phyloP scores from a whole-genome alignment of 805 yeast genomes.

The Yarrowia yakushimensis region DNA sequence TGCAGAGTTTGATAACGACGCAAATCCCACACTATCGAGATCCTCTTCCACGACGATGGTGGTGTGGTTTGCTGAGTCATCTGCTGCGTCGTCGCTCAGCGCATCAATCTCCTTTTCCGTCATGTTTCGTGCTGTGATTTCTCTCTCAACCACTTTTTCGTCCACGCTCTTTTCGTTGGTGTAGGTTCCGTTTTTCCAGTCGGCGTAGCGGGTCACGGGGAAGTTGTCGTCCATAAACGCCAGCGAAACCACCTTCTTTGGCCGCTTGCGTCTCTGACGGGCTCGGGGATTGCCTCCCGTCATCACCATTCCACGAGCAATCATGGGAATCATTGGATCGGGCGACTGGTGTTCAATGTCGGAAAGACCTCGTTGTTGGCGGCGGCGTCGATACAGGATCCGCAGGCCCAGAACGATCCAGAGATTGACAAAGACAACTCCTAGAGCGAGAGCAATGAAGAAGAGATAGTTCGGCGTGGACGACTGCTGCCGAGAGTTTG shows the following conservation, averaged over 20 bases:
- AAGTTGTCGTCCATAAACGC: slow-evolving; percentile 36
- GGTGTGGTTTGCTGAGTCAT: neutral
- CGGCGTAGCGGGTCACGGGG: slow-evolving; percentile 36
- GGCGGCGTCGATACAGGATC: slow-evolving; percentile 35
- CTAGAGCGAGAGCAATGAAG: slow-evolving; percentile 40
- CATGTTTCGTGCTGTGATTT: neutral
- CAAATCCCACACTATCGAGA: neutral
- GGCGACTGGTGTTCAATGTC: slow-evolving; percentile 21
- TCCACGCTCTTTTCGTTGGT: slow-evolving; percentile 4
- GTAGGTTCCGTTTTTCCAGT: slow-evolving; percentile 31
- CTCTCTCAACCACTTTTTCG: neutral
- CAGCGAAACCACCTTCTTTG: slow-evolving; percentile 30
- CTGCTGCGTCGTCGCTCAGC: neutral
- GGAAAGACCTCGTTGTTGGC: slow-evolving; percentile 29
- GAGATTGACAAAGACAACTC: slow-evolving; percentile 38
- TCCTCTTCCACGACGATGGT: neutral
- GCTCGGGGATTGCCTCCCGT: slow-evolving; percentile 24
- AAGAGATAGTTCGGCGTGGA: slow-evolving; percentile 28
- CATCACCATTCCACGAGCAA: slow-evolving; percentile 27
- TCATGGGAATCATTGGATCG: slow-evolving; percentile 28
- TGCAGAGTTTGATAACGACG: slow-evolving; percentile 6
- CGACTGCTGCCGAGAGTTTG: slow-evolving; percentile 5
- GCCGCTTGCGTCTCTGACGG: slow-evolving; percentile 30
- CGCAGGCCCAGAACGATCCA: slow-evolving; percentile 39
- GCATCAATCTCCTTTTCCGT: neutral